These are phyloP conservation scores for Sugiyamaella marilandica DNA, from an alignment of 805 yeast genomes.

Conservation along the genomic window DNA sequence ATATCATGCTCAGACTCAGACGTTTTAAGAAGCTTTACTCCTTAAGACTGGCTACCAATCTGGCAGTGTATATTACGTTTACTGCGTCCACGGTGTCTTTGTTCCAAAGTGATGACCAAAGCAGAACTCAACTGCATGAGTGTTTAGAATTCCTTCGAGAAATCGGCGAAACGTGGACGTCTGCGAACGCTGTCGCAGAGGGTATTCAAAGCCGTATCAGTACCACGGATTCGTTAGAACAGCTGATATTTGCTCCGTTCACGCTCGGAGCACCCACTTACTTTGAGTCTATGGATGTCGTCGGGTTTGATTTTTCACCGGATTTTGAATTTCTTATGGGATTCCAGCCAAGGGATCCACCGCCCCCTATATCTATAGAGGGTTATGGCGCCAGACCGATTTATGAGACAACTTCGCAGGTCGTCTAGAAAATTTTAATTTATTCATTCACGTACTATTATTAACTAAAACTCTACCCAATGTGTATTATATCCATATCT, in stretches of 20 bases:
- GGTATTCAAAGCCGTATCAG: constrained; percentile 11
- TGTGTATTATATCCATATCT: too few relatives aligned
- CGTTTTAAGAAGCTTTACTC: constrained; percentile 16
- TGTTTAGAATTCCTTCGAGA: constrained; percentile 15
- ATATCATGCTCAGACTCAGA: constrained; percentile 10
- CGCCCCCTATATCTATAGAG: not conserved
- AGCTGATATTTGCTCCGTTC: not conserved
- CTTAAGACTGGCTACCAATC: constrained; percentile 15
- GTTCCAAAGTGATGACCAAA: constrained; percentile 3
- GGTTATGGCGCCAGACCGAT: not conserved
- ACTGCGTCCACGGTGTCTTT: constrained; percentile 20
- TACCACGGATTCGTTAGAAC: not conserved
- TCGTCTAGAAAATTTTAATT: not conserved
- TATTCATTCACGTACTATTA: not conserved
- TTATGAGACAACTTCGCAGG: not conserved
- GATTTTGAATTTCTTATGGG: constrained; percentile 10
- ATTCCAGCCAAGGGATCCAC: not conserved
- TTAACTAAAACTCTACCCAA: too few relatives aligned
- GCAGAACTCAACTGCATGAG: constrained; percentile 4
- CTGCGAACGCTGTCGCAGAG: constrained; percentile 15
- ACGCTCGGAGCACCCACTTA: constrained; percentile 7
- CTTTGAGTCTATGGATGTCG: constrained; percentile 3
- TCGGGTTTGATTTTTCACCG: constrained; percentile 1
- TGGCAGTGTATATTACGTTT: constrained; percentile 19
- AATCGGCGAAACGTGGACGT: constrained; percentile 18